phyloP scores from a whole-genome alignment of 331 rosid genomes.

The Malus hybrid region DNA sequence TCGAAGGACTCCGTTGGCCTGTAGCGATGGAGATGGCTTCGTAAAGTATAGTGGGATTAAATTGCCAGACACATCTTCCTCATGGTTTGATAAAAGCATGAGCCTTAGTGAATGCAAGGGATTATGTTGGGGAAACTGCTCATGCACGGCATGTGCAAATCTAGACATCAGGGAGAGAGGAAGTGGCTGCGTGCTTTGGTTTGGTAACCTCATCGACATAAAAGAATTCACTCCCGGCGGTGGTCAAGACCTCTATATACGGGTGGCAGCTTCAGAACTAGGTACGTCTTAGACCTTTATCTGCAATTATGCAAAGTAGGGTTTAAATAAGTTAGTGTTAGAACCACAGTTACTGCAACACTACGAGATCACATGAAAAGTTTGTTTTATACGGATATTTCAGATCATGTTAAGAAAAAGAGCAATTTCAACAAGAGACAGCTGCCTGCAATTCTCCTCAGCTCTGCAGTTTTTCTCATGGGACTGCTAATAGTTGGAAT shows the following conservation, averaged over 20 bases:
- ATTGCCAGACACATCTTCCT: slow-evolving; percentile 32
- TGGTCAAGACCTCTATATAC: slow-evolving; percentile 29
- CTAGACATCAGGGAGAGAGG: neutral
- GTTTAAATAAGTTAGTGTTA: no score
- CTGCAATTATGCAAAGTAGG: no score
- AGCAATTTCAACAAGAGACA: neutral
- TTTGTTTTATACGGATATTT: neutral
- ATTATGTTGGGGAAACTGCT: slow-evolving; percentile 12
- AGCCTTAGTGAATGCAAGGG: slow-evolving; percentile 6
- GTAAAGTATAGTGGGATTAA: slow-evolving; percentile 14
- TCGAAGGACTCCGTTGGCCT: slow-evolving; percentile 13
- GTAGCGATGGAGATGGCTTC: slow-evolving; percentile 22
- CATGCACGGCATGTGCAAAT: slow-evolving; percentile 18
- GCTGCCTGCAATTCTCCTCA: neutral
- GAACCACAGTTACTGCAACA: no score
- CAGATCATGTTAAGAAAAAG: neutral
- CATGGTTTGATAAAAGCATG: slow-evolving; percentile 21
- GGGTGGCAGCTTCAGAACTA: slow-evolving; percentile 26
- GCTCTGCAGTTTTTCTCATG: neutral
- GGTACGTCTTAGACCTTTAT: slow-evolving; percentile 18
- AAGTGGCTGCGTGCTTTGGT: slow-evolving; percentile 22
- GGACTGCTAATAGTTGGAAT: neutral
- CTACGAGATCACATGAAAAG: neutral
- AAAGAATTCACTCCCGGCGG: neutral
- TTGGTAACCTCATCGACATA: slow-evolving; percentile 2